Evolutionary conservation across 345 rosid genomes (phyloP).

Genomic region (Corchorus olitorius): DNA sequence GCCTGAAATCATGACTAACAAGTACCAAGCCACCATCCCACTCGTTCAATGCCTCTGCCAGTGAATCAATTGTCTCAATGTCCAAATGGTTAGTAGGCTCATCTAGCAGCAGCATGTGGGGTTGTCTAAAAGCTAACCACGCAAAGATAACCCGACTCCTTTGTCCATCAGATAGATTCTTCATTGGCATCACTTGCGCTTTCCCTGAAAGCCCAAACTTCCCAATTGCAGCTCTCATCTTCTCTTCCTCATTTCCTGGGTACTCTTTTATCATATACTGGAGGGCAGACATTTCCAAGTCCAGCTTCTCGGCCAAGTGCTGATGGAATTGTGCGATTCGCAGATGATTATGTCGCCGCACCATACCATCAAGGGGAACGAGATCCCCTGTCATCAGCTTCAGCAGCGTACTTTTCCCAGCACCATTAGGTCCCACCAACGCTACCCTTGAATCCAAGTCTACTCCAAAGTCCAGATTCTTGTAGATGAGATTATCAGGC

Average conservation of each 20-base stretch:
- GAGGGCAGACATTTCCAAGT: conserved; percentile 81
- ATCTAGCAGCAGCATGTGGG: conserved; percentile 86
- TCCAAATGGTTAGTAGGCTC: conserved; percentile 99
- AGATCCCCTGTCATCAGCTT: conserved; percentile 97
- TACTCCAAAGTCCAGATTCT: conserved; percentile 88
- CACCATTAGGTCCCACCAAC: conserved; percentile 96
- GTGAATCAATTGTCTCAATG: conserved; percentile 92
- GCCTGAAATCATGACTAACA: conserved; percentile 90
- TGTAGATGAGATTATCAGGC: conserved; percentile 80
- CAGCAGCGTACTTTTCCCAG: conserved; percentile 95
- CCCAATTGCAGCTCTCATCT: conserved; percentile 92
- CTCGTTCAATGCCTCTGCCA: conserved; percentile 83
- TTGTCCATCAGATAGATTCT: conserved; percentile 95
- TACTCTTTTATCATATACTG: conserved; percentile 84
- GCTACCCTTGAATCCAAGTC: conserved; percentile 97
- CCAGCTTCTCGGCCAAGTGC: conserved; percentile 94
- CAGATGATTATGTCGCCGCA: conserved; percentile 91
- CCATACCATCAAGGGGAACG: conserved; percentile 92
- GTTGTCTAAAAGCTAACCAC: conserved; percentile 95
- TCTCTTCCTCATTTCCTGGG: conserved; percentile 95
- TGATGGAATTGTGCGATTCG: conserved; percentile 95
- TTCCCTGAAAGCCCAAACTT: conserved; percentile 89
- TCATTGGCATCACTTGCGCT: conserved; percentile 98
- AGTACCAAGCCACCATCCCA: conserved; percentile 91
- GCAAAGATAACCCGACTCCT: conserved; percentile 96